These are phyloP conservation scores for Collybiopsis confluens DNA, from an alignment of 768 basidiomycete species.

Conservation along the genomic window DNA sequence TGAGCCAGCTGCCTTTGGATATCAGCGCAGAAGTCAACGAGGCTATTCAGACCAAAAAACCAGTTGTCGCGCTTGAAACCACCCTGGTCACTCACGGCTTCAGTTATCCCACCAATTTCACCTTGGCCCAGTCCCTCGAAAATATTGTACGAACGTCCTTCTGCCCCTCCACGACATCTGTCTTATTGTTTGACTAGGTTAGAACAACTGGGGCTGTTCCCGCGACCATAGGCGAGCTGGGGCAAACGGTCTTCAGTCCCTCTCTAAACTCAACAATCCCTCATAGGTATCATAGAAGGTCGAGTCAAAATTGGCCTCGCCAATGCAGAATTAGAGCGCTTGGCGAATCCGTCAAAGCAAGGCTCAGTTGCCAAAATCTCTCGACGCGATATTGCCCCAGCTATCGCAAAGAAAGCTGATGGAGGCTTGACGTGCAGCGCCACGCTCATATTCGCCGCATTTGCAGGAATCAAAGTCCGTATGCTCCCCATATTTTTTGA, in stretches of 20 bases:
- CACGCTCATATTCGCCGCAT: constrained; percentile 68
- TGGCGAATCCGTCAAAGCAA: constrained; percentile 50
- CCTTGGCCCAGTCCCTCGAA: constrained; percentile 71
- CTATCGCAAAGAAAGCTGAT: constrained; percentile 60
- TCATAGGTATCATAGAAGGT: constrained; percentile 72
- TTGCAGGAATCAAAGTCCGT: constrained; percentile 85
- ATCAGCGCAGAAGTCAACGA: constrained; percentile 81
- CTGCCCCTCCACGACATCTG: too few species aligned
- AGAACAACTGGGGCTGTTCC: constrained; percentile 75
- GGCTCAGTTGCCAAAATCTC: constrained; percentile 60
- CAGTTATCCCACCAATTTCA: constrained; percentile 73
- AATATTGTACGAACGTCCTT: constrained; percentile 40
- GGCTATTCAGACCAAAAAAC: constrained; percentile 58
- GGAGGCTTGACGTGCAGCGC: constrained; percentile 83
- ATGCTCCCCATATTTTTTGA: too few species aligned
- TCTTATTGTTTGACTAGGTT: too few species aligned
- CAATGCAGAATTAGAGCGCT: constrained; percentile 54
- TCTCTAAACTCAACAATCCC: too few species aligned
- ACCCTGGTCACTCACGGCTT: constrained; percentile 92
- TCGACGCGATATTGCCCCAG: constrained; percentile 73
- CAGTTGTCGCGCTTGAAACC: constrained; percentile 89
- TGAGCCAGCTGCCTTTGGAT: constrained; percentile 42
- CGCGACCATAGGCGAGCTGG: constrained; percentile 89
- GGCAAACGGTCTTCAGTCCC: too few species aligned
- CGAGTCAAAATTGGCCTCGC: constrained; percentile 83